Percentiles rank a stretch among this genome's conserved stretches.
These are phyloP conservation scores for Coemansia brasiliensis DNA, from an alignment of 192 early-diverging fungal genomes.

Conservation along the genomic window DNA sequence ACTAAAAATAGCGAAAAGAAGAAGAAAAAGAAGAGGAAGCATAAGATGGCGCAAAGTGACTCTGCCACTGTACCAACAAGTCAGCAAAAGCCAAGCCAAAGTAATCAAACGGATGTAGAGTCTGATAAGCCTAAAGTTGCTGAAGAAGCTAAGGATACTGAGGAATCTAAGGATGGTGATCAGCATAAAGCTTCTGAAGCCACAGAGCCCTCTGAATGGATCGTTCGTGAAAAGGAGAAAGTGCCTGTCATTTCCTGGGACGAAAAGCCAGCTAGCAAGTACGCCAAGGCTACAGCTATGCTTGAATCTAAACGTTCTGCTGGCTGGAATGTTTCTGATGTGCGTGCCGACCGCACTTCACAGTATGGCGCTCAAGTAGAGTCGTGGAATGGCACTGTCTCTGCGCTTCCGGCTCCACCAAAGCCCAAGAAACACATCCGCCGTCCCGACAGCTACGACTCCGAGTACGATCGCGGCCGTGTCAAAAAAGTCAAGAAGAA, in stretches of 20 bases:
- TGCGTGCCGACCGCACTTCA: constrained; percentile 44
- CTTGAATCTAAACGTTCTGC: constrained; percentile 47
- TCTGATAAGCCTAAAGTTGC: background rate
- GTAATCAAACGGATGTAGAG: too few relatives aligned
- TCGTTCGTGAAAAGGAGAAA: constrained; percentile 23
- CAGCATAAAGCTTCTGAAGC: background rate
- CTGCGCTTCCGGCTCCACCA: constrained; percentile 24
- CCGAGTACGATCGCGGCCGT: constrained; percentile 74
- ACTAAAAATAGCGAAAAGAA: constrained; percentile 8
- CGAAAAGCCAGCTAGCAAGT: constrained; percentile 52
- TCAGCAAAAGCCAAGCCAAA: too few relatives aligned
- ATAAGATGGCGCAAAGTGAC: background rate
- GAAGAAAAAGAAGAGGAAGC: constrained; percentile 46
- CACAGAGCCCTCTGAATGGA: constrained; percentile 27
- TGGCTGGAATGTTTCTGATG: constrained; percentile 44
- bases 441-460: constrained; percentile 63
- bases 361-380: constrained; percentile 59
- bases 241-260: constrained; percentile 43
- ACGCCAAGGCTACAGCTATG: constrained; percentile 52
- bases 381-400: constrained; percentile 50
- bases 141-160: too few relatives aligned
- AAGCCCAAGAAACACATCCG: constrained; percentile 55
- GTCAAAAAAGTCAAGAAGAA: constrained; percentile 71
- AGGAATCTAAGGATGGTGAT: too few relatives aligned
- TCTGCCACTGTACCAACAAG: too few relatives aligned